Evolutionary conservation across 192 early-diverging fungal species (phyloP).

Genomic region (Diversispora eburnea): DNA sequence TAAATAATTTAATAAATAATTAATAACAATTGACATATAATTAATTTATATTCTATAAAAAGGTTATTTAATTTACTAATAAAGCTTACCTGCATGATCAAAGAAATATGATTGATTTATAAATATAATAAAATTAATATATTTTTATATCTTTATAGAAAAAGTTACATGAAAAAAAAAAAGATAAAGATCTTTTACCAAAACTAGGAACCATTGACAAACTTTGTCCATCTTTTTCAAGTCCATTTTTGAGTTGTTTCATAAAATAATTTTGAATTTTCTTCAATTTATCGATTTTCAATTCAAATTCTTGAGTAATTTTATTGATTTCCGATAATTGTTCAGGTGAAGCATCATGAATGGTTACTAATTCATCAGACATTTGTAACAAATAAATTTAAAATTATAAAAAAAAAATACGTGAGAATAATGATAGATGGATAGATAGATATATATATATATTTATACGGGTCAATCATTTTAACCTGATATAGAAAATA

Average conservation of each 20-base stretch:
- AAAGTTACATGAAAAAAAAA: no score
- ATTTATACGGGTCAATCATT: no score
- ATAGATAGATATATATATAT: no score
- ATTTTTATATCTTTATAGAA: no score
- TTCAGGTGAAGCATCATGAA: not conserved
- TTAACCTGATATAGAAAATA: no score
- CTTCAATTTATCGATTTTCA: not conserved
- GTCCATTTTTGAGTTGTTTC: slow-evolving; percentile 61
- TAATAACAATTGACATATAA: not conserved
- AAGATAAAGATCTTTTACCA: slow-evolving; percentile 33
- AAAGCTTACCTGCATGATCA: no score
- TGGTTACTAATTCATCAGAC: not conserved
- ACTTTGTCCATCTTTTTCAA: slow-evolving; percentile 51
- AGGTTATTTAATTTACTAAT: no score
- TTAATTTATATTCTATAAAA: slow-evolving; percentile 7
- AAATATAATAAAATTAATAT: no score
- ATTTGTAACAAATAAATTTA: not conserved
- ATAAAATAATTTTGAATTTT: slow-evolving; percentile 41
- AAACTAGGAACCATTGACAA: slow-evolving; percentile 90
- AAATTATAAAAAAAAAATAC: no score
- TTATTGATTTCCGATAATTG: slow-evolving; percentile 3
- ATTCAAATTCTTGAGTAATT: slow-evolving; percentile 16
- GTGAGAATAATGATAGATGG: no score
- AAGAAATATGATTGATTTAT: no score
- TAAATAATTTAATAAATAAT: not conserved